Percentiles rank a stretch among this genome's conserved stretches.
These are phyloP conservation scores for Arachnopeziza araneosa DNA, from an alignment of 2,329 filamentous ascomycete genomes.

Conservation along the genomic window DNA sequence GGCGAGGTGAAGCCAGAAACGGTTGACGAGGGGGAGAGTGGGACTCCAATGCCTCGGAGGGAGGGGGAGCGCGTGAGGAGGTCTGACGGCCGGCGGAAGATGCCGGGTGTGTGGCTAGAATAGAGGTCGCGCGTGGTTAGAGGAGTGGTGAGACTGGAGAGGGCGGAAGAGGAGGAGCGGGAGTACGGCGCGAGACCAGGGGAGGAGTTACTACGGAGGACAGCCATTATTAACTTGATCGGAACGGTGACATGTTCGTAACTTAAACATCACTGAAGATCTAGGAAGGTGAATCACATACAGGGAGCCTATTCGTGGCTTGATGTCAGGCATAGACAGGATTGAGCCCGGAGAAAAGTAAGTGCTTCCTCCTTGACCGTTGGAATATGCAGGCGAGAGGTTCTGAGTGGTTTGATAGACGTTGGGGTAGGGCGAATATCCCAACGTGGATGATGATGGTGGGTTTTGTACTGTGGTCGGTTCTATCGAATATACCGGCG, in stretches of 20 bases:
- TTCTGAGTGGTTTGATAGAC: slow-evolving; percentile 26
- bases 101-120: slow-evolving; percentile 25
- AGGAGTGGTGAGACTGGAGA: slow-evolving; percentile 29
- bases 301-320: slow-evolving; percentile 29
- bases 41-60: slow-evolving; percentile 24
- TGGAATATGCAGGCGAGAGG: slow-evolving; percentile 26
- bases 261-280: neutral
- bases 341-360: slow-evolving; percentile 27
- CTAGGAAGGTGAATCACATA: slow-evolving; percentile 20
- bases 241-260: neutral
- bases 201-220: slow-evolving; percentile 23
- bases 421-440: slow-evolving; percentile 27
- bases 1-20: slow-evolving; percentile 31
- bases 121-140: slow-evolving; percentile 29
- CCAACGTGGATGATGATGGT: slow-evolving; percentile 24
- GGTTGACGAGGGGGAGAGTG: slow-evolving; percentile 30
- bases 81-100: slow-evolving; percentile 25
- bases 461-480: slow-evolving; percentile 23
- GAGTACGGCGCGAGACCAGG: slow-evolving; percentile 29
- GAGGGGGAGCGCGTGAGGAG: slow-evolving; percentile 30
- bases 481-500: slow-evolving; percentile 31
- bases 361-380: slow-evolving; percentile 18
- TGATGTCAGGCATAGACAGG: slow-evolving; percentile 31
- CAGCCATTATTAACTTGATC: slow-evolving; percentile 27
- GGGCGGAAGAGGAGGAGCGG: slow-evolving; percentile 22